These are phyloP conservation scores for Cyberlindnera maritima DNA, from an alignment of 805 yeast genomes.

Conservation along the genomic window DNA sequence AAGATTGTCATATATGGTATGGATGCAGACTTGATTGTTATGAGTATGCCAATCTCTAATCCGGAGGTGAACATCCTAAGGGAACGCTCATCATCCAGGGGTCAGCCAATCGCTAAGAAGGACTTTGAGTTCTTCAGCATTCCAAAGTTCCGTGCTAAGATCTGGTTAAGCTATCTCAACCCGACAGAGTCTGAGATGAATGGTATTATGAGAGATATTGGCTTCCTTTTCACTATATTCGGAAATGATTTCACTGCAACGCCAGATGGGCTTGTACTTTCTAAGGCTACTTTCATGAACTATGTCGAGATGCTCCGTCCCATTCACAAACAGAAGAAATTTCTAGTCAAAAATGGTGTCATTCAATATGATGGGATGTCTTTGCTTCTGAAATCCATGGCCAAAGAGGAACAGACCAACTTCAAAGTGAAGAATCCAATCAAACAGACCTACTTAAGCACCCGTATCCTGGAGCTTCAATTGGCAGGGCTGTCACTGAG, in stretches of 20 bases:
- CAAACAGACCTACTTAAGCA: background rate
- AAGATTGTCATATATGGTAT: slow-evolving; percentile 82
- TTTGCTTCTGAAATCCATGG: slow-evolving; percentile 40
- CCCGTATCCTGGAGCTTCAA: background rate
- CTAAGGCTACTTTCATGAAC: slow-evolving; percentile 34
- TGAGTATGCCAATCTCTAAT: slow-evolving; percentile 81
- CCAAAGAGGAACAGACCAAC: slow-evolving; percentile 1
- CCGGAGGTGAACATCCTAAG: slow-evolving; percentile 84
- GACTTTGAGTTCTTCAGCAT: slow-evolving; percentile 61
- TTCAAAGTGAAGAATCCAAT: slow-evolving; percentile 1
- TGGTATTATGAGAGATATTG: slow-evolving; percentile 68
- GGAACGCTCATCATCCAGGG: slow-evolving; percentile 47
- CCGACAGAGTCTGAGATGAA: slow-evolving; percentile 41
- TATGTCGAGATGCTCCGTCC: slow-evolving; percentile 1
- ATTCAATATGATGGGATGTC: slow-evolving; percentile 82
- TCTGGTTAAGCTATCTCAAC: slow-evolving; percentile 48
- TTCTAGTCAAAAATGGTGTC: slow-evolving; percentile 67
- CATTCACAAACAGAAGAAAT: slow-evolving; percentile 55
- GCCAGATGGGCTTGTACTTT: slow-evolving; percentile 79
- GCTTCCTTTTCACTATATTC: slow-evolving; percentile 80
- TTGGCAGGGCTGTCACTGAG: slow-evolving; percentile 35
- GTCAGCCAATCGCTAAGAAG: slow-evolving; percentile 66
- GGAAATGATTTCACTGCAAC: slow-evolving; percentile 97
- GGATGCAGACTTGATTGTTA: slow-evolving; percentile 92
- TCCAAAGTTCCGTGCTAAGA: background rate